Base-by-base conservation (phyloP, 495 filamentous ascomycete genomes). In the Jackrogersella multiformis region DNA sequence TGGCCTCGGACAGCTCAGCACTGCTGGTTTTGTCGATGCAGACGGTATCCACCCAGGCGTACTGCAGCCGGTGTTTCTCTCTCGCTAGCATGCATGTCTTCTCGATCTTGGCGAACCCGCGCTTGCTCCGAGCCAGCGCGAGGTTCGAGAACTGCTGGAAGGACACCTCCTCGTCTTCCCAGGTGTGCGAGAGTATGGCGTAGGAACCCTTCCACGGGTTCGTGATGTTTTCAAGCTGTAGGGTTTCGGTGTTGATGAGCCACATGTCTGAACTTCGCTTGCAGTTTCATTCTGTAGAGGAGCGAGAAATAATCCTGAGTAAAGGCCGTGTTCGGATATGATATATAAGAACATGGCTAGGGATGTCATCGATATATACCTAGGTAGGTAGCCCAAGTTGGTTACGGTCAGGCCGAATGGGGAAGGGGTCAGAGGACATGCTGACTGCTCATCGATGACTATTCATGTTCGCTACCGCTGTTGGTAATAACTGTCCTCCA, bases 111-210 rank as follows among this genome's bases (percentile, higher is more conserved):
- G 55, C 48, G 38, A 70, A 78, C 8, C 76, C 74, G 15, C 65
- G 68, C 55, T 55, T 56, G 28, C 42, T 55, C 23, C 41, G 1
- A 7, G 64, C 46, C 32, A 64, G 38, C 15, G 46, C 3, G 3
- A 65, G 64, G 16, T 74, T 44, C 10, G 71, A 61, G 35, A 76
- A 60, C 0, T 70, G 39, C 30, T 75, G 74, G 35, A 75, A 78
- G 23, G 64, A 70, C 1, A 81, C 72, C 46, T 80, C 76, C 3
- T 75, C 69, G 9, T 70, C 62, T 0, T 61, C 74, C 77, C 78
- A 80, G 0, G 73, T 75, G 51, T 79, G 77, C 34, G 75, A 80
- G 34, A 81, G 66, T 39, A 78, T 76, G 35, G 79, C 77, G 32
- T 81, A 79, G 9, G 34, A 49, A 7, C 23, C 42, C 4, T 39